Evolutionary conservation across 768 basidiomycete species (phyloP).

Genomic region (Rhizopogon vinicolor): DNA sequence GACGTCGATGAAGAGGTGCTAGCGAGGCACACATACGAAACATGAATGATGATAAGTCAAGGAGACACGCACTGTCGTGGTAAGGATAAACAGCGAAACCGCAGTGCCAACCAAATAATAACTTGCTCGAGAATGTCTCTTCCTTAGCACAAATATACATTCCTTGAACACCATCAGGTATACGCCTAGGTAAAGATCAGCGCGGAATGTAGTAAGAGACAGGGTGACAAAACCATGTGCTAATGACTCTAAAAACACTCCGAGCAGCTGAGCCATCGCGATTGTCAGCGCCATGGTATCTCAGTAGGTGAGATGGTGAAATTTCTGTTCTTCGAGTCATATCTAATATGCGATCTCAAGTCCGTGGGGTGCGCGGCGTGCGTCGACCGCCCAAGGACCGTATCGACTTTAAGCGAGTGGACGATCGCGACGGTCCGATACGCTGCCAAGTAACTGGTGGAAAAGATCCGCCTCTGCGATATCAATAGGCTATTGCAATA

Average conservation of each 20-base stretch:
- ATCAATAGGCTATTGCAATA: too few species aligned
- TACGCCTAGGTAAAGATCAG: background rate
- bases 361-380: too few species aligned
- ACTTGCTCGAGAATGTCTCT: slow-evolving; percentile 4
- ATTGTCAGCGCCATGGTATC: slow-evolving; percentile 2
- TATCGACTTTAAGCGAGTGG: too few species aligned
- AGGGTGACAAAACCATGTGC: slow-evolving; percentile 1
- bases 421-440: too few species aligned
- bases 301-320: background rate
- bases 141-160: slow-evolving; percentile 3
- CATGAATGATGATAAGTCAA: background rate
- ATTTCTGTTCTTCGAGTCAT: too few species aligned
- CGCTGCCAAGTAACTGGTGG: too few species aligned
- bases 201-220: background rate
- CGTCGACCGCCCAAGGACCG: too few species aligned
- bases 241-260: slow-evolving; percentile 5
- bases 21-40: background rate
- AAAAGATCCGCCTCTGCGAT: too few species aligned
- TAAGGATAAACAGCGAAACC: slow-evolving; percentile 4
- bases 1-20: slow-evolving; percentile 20
- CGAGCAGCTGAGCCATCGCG: slow-evolving; percentile 5
- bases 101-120: slow-evolving; percentile 2
- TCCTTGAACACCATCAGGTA: slow-evolving; percentile 4
- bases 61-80: slow-evolving; percentile 1
- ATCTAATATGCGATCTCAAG: too few species aligned